A percentile compares a stretch with the other conserved stretches of the same genome.
Evolutionary conservation across 169 alveolate genomes (phyloP).

Genomic region (Eimeria tenella): DNA sequence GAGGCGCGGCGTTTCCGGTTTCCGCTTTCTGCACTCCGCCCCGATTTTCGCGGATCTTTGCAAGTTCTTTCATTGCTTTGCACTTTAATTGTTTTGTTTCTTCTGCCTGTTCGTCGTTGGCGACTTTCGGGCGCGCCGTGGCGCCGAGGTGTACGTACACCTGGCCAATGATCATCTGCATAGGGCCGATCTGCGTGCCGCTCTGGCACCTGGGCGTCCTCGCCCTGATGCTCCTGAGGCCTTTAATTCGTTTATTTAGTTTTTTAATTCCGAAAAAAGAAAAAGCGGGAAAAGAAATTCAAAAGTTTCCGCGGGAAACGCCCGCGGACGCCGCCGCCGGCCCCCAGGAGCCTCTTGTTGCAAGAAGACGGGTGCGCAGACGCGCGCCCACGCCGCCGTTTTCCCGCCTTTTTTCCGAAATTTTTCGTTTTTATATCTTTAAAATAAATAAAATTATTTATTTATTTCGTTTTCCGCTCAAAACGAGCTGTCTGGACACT

Average conservation of each 20-base stretch:
- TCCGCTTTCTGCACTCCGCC: no score
- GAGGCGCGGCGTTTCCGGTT: no score
- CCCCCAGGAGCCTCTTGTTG: neutral
- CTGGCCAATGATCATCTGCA: slow-evolving; percentile 48
- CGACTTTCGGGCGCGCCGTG: no score
- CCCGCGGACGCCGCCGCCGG: neutral
- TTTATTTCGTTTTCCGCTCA: no score
- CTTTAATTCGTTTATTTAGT: neutral
- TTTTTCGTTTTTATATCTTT: neutral
- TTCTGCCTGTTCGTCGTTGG: no score
- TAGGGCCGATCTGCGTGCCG: slow-evolving; percentile 78
- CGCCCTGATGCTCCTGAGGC: slow-evolving; percentile 38
- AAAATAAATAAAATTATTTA: neutral
- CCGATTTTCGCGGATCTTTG: no score
- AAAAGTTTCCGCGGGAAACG: neutral
- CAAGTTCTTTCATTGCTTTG: no score
- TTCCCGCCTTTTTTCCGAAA: neutral
- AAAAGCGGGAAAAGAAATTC: neutral
- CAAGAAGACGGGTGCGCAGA: neutral
- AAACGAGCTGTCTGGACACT: no score
- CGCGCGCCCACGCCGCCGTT: neutral
- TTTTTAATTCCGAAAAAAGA: neutral
- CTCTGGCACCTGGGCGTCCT: slow-evolving; percentile 75
- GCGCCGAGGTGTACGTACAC: slow-evolving; percentile 15
- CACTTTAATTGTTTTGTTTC: no score